phyloP scores from a whole-genome alignment of 1,139 yeast genomes.

The Saccharomyces hybrid region DNA sequence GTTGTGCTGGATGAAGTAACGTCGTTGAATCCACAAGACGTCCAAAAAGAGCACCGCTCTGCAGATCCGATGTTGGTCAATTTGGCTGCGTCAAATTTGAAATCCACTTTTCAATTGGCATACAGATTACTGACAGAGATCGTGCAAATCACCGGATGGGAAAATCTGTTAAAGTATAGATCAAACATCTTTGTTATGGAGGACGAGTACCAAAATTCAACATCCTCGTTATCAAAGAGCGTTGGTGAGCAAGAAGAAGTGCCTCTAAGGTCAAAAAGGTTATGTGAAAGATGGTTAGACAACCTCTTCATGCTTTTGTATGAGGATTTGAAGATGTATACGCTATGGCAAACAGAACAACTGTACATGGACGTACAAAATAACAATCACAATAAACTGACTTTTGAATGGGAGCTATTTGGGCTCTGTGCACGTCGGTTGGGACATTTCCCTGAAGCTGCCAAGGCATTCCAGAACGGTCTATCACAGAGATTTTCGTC shows the following conservation, averaged over 20 bases:
- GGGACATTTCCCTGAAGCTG: slow-evolving; percentile 77
- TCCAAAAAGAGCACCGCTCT: slow-evolving; percentile 45
- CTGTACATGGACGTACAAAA: slow-evolving; percentile 79
- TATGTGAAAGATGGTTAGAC: slow-evolving; percentile 96
- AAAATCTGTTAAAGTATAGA: slow-evolving; percentile 66
- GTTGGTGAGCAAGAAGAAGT: slow-evolving; percentile 36
- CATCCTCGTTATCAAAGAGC: slow-evolving; percentile 39
- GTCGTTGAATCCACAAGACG: slow-evolving; percentile 43
- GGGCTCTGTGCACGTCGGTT: slow-evolving; percentile 81
- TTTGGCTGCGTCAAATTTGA: slow-evolving; percentile 76
- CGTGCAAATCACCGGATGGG: slow-evolving; percentile 85
- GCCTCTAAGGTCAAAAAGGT: slow-evolving; percentile 46
- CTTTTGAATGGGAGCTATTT: slow-evolving; percentile 90
- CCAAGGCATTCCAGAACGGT: slow-evolving; percentile 71
- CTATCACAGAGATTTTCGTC: slow-evolving; percentile 73
- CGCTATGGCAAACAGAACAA: slow-evolving; percentile 91
- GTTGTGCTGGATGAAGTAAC: slow-evolving; percentile 57
- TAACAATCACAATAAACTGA: slow-evolving; percentile 64
- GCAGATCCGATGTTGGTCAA: slow-evolving; percentile 67
- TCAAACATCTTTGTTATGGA: slow-evolving; percentile 95
- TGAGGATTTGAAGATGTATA: slow-evolving; percentile 83
- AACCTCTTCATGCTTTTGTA: slow-evolving; percentile 83
- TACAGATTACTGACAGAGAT: slow-evolving; percentile 74
- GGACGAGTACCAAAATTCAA: slow-evolving; percentile 53
- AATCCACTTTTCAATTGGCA: slow-evolving; percentile 79